Conservation (phyloP, 2,329 filamentous ascomycete species). For the Monosporascus sp. region DNA sequence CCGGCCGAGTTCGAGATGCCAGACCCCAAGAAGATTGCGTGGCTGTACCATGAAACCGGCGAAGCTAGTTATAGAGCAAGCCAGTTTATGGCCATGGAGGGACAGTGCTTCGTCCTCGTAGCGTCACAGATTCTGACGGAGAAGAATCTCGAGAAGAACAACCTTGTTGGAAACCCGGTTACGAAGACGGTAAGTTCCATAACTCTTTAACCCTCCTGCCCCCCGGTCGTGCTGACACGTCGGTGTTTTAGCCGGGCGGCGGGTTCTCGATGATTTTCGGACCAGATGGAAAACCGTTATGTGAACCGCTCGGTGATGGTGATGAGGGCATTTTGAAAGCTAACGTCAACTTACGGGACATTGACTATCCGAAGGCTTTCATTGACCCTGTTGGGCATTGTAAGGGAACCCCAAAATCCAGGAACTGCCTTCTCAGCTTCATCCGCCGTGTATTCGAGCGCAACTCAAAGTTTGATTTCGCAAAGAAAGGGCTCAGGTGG, state of each 20-base stretch:
- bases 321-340: slow-evolving; percentile 46
- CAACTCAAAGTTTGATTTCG: slow-evolving; percentile 4
- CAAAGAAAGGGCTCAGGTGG: background rate
- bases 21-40: slow-evolving; percentile 28
- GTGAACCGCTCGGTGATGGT: slow-evolving; percentile 30
- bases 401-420: background rate
- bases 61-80: slow-evolving; percentile 29
- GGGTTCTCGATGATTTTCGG: slow-evolving; percentile 47
- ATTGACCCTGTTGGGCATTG: slow-evolving; percentile 32
- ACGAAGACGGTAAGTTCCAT: slow-evolving; percentile 25
- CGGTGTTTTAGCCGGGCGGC: slow-evolving; percentile 27
- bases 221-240: slow-evolving; percentile 10
- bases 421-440: background rate
- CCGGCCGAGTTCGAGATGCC: slow-evolving; percentile 30
- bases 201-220: background rate
- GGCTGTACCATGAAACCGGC: slow-evolving; percentile 31
- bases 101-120: slow-evolving; percentile 35
- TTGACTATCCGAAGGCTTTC: slow-evolving; percentile 34
- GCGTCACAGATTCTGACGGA: slow-evolving; percentile 35
- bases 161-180: slow-evolving; percentile 31
- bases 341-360: slow-evolving; percentile 42
- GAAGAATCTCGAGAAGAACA: slow-evolving; percentile 34
- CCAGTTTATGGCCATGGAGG: slow-evolving; percentile 39
- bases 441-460: background rate
- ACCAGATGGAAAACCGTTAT: slow-evolving; percentile 44